These are phyloP conservation scores for Solanum etuberosum DNA, from an alignment of 257 asterid genomes.

Conservation along the genomic window DNA sequence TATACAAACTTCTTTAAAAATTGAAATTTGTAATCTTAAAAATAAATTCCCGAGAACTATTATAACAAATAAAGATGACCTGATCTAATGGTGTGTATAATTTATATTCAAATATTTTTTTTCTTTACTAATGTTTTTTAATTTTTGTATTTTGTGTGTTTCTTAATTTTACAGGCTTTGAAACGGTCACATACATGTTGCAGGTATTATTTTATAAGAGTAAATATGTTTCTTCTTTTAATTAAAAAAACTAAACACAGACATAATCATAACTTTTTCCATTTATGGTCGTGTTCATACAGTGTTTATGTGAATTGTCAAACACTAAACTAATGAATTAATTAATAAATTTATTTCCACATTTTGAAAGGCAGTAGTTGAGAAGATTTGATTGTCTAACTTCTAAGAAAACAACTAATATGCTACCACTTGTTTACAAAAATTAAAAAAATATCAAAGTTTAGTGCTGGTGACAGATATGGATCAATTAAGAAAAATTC, in stretches of 20 bases:
- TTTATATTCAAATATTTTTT: not conserved
- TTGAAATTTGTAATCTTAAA: not conserved
- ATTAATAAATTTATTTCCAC: not conserved
- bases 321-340: not conserved
- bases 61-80: not conserved
- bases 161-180: slow-evolving; percentile 49
- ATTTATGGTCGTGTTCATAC: not conserved
- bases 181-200: slow-evolving; percentile 90
- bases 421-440: not conserved
- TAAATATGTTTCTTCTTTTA: not conserved
- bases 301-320: not conserved
- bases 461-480: not conserved
- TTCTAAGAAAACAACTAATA: slow-evolving; percentile 10
- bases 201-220: slow-evolving; percentile 39
- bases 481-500: not conserved
- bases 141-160: not conserved
- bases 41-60: not conserved
- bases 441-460: not conserved
- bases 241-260: not conserved
- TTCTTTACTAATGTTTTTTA: not conserved
- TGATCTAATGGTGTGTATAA: not conserved
- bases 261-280: not conserved
- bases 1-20: not conserved
- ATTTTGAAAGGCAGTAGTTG: not conserved
- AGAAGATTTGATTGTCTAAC: slow-evolving; percentile 12